phyloP scores from a whole-genome alignment of 2,329 filamentous ascomycete genomes.

The Drechslerella coelobrocha region DNA sequence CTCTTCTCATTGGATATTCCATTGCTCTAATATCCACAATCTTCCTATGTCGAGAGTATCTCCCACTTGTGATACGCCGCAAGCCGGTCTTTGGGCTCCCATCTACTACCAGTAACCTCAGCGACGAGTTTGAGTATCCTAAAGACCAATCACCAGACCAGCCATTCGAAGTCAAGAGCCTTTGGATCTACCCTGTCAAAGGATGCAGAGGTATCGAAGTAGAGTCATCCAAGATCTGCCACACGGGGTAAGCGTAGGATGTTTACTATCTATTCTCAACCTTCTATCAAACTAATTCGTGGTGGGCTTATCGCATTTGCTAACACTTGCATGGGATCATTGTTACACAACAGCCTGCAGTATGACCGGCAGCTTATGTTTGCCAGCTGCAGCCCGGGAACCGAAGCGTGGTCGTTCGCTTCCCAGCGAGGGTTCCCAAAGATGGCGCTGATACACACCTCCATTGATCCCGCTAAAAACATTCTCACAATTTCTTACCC shows the following conservation, averaged over 20 bases:
- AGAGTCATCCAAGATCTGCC: conserved; percentile 70
- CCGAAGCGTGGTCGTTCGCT: conserved; percentile 71
- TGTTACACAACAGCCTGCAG: conserved; percentile 62
- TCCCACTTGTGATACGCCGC: conserved; percentile 19
- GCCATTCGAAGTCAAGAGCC: conserved; percentile 67
- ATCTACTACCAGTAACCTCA: conserved; percentile 61
- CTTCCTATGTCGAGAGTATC: conserved; percentile 38
- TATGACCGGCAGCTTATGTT: conserved; percentile 86
- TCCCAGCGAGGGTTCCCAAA: conserved; percentile 73
- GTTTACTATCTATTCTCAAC: background rate
- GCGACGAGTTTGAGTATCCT: conserved; percentile 64
- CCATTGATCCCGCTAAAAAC: conserved; percentile 59
- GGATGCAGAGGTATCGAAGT: conserved; percentile 78
- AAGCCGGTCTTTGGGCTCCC: conserved; percentile 38
- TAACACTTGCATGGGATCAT: background rate
- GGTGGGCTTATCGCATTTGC: background rate
- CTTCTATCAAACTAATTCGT: background rate
- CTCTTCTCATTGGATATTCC: conserved; percentile 34
- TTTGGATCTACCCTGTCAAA: conserved; percentile 84
- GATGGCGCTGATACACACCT: conserved; percentile 72
- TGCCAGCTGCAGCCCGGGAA: conserved; percentile 61
- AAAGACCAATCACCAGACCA: conserved; percentile 57
- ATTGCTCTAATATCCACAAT: conserved; percentile 17
- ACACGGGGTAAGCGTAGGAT: conserved; percentile 33
- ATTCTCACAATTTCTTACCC: conserved; percentile 52